Conservation (phyloP, 2,329 filamentous ascomycete genomes). For the Penicillium sp. region DNA sequence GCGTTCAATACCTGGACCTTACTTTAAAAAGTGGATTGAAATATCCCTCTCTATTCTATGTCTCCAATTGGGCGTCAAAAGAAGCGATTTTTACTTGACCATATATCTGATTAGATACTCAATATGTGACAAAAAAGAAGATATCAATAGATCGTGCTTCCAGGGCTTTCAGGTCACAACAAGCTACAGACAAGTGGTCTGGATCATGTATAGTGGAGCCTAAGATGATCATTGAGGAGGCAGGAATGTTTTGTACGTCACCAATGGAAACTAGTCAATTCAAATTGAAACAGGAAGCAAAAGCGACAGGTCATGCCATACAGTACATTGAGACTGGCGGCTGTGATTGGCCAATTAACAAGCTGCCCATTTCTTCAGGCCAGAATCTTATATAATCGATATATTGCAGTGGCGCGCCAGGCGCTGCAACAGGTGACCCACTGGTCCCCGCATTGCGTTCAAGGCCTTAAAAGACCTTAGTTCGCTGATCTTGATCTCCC, state of each 20-base stretch:
- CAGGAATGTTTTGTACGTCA: neutral
- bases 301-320: neutral
- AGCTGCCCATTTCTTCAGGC: neutral
- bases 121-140: too few relatives aligned
- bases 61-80: too few relatives aligned
- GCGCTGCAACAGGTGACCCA: slow-evolving; percentile 14
- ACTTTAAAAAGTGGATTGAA: neutral
- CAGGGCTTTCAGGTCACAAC: neutral
- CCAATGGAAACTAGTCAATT: neutral
- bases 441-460: slow-evolving; percentile 33
- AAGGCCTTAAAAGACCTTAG: slow-evolving; percentile 10
- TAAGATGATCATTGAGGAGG: neutral
- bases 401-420: slow-evolving; percentile 12
- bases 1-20: neutral
- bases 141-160: neutral
- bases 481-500: slow-evolving; percentile 18
- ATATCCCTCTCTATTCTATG: neutral
- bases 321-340: neutral
- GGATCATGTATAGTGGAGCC: neutral
- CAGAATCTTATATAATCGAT: slow-evolving; percentile 1
- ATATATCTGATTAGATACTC: too few relatives aligned
- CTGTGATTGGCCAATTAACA: neutral
- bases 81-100: too few relatives aligned
- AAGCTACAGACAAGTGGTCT: neutral
- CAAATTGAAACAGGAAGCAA: neutral